These are phyloP conservation scores for Hypomontagnella monticulosa DNA, from an alignment of 495 filamentous ascomycete species.

Conservation along the genomic window DNA sequence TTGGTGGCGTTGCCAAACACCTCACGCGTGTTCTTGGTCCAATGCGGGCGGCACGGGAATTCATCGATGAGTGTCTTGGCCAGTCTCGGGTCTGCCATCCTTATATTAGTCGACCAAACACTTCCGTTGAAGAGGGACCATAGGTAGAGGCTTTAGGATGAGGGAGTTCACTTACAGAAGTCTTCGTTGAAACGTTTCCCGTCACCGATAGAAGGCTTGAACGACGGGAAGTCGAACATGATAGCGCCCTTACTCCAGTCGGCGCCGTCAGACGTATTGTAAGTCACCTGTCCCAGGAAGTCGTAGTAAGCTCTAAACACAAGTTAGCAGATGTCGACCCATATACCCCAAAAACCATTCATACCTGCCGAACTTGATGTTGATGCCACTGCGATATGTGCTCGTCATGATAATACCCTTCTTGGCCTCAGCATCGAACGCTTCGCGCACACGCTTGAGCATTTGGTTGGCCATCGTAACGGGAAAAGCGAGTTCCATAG, in stretches of 20 bases:
- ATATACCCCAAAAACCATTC: neutral
- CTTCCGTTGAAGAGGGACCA: neutral
- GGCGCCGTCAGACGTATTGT: constrained; percentile 54
- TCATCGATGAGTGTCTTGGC: constrained; percentile 59
- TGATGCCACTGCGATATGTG: constrained; percentile 62
- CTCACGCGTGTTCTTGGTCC: constrained; percentile 63
- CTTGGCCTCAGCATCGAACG: constrained; percentile 56
- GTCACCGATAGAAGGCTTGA: constrained; percentile 55
- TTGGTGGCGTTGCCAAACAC: constrained; percentile 55
- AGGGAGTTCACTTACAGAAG: constrained; percentile 51
- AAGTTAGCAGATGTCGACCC: neutral
- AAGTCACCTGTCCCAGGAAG: constrained; percentile 59
- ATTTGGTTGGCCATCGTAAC: constrained; percentile 58
- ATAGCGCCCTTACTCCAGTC: constrained; percentile 61
- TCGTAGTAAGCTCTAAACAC: constrained; percentile 53
- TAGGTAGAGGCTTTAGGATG: neutral
- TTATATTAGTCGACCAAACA: constrained; percentile 19
- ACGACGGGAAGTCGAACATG: constrained; percentile 64
- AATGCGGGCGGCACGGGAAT: constrained; percentile 60
- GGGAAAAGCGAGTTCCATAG: constrained; percentile 61
- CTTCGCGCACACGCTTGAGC: constrained; percentile 56
- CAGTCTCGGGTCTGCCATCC: constrained; percentile 49
- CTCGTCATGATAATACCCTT: constrained; percentile 56
- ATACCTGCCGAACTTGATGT: constrained; percentile 59
- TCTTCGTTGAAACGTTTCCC: constrained; percentile 59